phyloP scores from a whole-genome alignment of 2,329 filamentous ascomycete genomes.

The Cercospora beticola region DNA sequence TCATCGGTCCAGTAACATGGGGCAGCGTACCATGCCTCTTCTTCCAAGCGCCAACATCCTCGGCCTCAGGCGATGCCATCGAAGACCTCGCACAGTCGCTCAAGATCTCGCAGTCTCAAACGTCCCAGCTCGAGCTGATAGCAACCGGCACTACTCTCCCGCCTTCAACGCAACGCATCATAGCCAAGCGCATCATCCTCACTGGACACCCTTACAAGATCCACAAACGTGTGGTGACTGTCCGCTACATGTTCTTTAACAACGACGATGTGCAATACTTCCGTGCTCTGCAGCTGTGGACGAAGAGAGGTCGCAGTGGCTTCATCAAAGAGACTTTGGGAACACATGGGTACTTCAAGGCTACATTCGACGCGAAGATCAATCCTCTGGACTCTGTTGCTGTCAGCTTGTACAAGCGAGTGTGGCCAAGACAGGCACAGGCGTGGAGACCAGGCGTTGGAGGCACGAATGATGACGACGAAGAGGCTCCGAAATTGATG shows the following conservation, averaged over 20 bases:
- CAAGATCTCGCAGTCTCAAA: constrained; percentile 28
- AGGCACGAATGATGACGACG: background rate
- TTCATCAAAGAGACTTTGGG: constrained; percentile 93
- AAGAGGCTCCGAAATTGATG: constrained; percentile 24
- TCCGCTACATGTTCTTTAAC: constrained; percentile 99
- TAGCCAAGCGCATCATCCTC: constrained; percentile 90
- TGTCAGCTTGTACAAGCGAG: constrained; percentile 64
- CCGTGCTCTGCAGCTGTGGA: constrained; percentile 94
- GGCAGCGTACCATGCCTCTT: constrained; percentile 86
- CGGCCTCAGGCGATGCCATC: constrained; percentile 47
- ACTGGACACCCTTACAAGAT: constrained; percentile 98
- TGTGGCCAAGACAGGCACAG: constrained; percentile 58
- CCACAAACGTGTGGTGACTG: constrained; percentile 94
- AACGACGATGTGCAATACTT: constrained; percentile 95
- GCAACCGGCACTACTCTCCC: constrained; percentile 85
- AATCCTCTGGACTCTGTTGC: constrained; percentile 94
- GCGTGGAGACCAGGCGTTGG: constrained; percentile 21
- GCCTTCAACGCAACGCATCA: constrained; percentile 70
- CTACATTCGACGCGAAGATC: constrained; percentile 92
- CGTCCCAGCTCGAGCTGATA: constrained; percentile 62
- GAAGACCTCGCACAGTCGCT: constrained; percentile 37
- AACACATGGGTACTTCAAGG: constrained; percentile 99
- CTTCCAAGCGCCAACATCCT: constrained; percentile 61
- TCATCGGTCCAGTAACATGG: constrained; percentile 89
- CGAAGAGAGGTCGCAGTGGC: constrained; percentile 79